Base-by-base conservation (phyloP, 2,329 filamentous ascomycete species). In the Fusarium sulawesiense region DNA sequence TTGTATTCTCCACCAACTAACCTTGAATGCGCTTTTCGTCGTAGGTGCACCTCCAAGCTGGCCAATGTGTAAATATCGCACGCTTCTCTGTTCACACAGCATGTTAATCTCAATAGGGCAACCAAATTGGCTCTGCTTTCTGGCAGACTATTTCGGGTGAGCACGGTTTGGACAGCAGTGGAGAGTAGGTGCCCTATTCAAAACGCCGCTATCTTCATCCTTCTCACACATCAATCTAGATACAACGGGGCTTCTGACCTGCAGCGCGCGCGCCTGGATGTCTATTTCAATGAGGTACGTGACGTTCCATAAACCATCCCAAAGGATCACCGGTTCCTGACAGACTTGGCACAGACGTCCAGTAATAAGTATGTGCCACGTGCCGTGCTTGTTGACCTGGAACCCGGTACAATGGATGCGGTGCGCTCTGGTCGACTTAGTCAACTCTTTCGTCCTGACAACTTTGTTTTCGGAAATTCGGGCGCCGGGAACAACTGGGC, bases 101-200 rank as follows among this genome's bases (percentile, higher is more conserved):
- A 23, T 56, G 71, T 77, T 79, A 18, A 98, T 10, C 16, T n/a
- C 4, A 25, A 29, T 41, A 53, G 94, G 95, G 96, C 89, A 98
- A 98, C 92, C 96, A 98, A 93, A 97, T 98, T 79, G 96, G 96
- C 95, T 95, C 96, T 88, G 95, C 96, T 85, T 99, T 99, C 90
- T 99, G 96, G 92, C 91, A 94, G 84, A 91, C 87, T 79, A 93
- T 94, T 82, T 93, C 91, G 80, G 89, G 91, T 84, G 92, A 94
- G 89, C 96, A 99, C 84, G 96, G 95, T 80, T 93, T 99, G 81
- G 95, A 99, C 86, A 93, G 92, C 86, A 93, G 93, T 83, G 95
- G 95, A 86, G 91, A 97, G 92, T 98, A 29, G 23, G 57, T 42
- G 4, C 3, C 18, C 16, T 14, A 12, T 32, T 46, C 30, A n/a